Conservation (phyloP, 192 early-diverging fungal species). For the Backusella psychrophila region DNA sequence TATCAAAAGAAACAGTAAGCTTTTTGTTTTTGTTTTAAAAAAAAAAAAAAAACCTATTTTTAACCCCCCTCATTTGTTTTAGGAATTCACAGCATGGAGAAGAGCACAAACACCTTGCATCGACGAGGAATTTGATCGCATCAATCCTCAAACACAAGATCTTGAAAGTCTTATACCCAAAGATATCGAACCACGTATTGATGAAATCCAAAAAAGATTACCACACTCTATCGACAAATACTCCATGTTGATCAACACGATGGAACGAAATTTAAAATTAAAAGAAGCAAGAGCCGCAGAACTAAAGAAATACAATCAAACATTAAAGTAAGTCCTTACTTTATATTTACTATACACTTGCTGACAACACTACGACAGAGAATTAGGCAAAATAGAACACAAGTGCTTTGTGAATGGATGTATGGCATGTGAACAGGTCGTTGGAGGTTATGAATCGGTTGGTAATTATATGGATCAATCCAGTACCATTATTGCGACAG, state of each 20-base stretch:
- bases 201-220: slow-evolving; percentile 42
- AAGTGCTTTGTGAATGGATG: slow-evolving; percentile 58
- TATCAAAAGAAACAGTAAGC: slow-evolving; percentile 61
- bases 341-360: neutral
- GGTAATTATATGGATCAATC: slow-evolving; percentile 41
- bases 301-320: slow-evolving; percentile 46
- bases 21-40: neutral
- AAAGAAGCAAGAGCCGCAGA: slow-evolving; percentile 57
- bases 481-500: slow-evolving; percentile 32
- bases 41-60: neutral
- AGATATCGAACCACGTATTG: slow-evolving; percentile 49
- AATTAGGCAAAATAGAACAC: slow-evolving; percentile 49
- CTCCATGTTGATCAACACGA: slow-evolving; percentile 45
- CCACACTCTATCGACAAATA: slow-evolving; percentile 55
- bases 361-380: slow-evolving; percentile 63
- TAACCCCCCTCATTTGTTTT: neutral
- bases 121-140: slow-evolving; percentile 52
- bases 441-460: slow-evolving; percentile 45
- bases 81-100: slow-evolving; percentile 53
- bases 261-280: slow-evolving; percentile 56
- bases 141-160: slow-evolving; percentile 29
- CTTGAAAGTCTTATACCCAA: slow-evolving; percentile 45
- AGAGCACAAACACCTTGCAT: slow-evolving; percentile 43
- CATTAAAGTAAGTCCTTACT: slow-evolving; percentile 41
- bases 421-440: slow-evolving; percentile 49